phyloP scores from a whole-genome alignment of 192 early-diverging fungal genomes.

The Coemansia sp. region DNA sequence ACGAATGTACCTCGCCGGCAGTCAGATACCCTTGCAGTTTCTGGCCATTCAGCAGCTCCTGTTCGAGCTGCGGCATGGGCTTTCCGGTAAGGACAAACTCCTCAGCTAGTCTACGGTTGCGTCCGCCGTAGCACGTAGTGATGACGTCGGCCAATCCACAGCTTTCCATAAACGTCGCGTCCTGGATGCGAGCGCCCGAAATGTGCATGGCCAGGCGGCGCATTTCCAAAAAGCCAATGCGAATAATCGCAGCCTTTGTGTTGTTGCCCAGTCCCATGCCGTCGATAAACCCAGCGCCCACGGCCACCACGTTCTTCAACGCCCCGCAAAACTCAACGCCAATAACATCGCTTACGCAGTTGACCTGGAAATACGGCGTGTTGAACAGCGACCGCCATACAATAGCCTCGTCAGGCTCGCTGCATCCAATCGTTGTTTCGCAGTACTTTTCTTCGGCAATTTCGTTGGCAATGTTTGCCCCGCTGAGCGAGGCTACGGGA shows the following conservation, averaged over 20 bases:
- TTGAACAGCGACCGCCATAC: slow-evolving; percentile 81
- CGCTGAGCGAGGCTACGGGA: slow-evolving; percentile 80
- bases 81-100: slow-evolving; percentile 90
- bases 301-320: slow-evolving; percentile 97
- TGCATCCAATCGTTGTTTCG: slow-evolving; percentile 91
- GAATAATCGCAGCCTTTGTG: slow-evolving; percentile 96
- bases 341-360: slow-evolving; percentile 78
- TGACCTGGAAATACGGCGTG: slow-evolving; percentile 86
- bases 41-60: slow-evolving; percentile 92
- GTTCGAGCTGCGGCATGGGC: slow-evolving; percentile 87
- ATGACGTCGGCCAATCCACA: slow-evolving; percentile 97
- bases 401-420: slow-evolving; percentile 67
- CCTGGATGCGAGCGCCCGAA: slow-evolving; percentile 73
- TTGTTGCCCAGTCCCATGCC: slow-evolving; percentile 92
- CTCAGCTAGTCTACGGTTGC: slow-evolving; percentile 91
- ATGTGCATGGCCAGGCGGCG: slow-evolving; percentile 86
- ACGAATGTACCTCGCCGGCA: slow-evolving; percentile 79
- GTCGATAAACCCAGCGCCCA: slow-evolving; percentile 94
- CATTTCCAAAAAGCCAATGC: slow-evolving; percentile 95
- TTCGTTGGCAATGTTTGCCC: slow-evolving; percentile 97
- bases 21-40: slow-evolving; percentile 96
- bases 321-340: slow-evolving; percentile 98
- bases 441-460: slow-evolving; percentile 93
- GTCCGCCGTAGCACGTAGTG: slow-evolving; percentile 95
- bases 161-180: slow-evolving; percentile 94